Evolutionary conservation across 1,139 yeast genomes (phyloP).

Genomic region (Martiniozyma asiatica): DNA sequence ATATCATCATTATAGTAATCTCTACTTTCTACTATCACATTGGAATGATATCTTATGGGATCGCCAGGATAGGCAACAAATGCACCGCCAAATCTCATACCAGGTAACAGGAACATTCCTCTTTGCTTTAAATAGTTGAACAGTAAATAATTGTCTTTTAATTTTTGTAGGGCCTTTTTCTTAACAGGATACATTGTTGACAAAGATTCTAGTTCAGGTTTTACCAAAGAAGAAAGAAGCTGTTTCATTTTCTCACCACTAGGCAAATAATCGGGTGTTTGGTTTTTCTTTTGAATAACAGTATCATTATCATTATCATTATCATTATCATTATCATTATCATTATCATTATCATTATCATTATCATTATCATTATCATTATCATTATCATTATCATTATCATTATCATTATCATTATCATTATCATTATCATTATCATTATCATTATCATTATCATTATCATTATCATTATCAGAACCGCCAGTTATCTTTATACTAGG

Average conservation of each 20-base stretch:
- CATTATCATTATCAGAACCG: background rate
- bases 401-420: too few relatives aligned
- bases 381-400: too few relatives aligned
- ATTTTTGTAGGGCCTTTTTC: constrained; percentile 1
- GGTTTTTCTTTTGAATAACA: too few relatives aligned
- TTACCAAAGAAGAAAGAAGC: too few relatives aligned
- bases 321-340: too few relatives aligned
- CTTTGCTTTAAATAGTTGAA: constrained; percentile 31
- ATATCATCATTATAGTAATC: constrained; percentile 39
- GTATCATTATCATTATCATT: too few relatives aligned
- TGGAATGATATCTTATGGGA: constrained; percentile 83
- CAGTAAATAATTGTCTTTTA: constrained; percentile 17
- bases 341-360: too few relatives aligned
- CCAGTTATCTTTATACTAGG: background rate
- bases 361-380: too few relatives aligned
- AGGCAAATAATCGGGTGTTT: too few relatives aligned
- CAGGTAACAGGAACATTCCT: constrained; percentile 62
- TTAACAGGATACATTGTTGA: background rate
- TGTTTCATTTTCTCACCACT: too few relatives aligned
- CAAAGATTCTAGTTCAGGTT: constrained; percentile 1
- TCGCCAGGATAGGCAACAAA: constrained; percentile 92
- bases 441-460: too few relatives aligned
- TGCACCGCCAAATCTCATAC: constrained; percentile 82
- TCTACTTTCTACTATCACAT: constrained; percentile 52
- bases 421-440: too few relatives aligned